Conservation (phyloP, 176 grass and related monocot genomes). For the Poa pratensis region DNA sequence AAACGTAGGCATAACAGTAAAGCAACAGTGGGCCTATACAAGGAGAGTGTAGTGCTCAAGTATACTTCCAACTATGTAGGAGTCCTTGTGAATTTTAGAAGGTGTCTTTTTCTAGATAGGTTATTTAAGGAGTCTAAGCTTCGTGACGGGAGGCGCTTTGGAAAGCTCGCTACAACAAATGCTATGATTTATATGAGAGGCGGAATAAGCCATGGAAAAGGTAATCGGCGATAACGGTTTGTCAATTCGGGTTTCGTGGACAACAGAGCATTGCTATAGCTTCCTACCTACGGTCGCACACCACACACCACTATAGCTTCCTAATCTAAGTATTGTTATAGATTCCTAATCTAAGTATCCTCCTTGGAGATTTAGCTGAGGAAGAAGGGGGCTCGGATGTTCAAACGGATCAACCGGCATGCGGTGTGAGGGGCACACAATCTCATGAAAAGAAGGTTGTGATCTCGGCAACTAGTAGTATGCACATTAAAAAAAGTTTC, state of each 20-base stretch:
- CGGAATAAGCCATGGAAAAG: background rate
- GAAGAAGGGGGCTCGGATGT: background rate
- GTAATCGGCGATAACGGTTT: background rate
- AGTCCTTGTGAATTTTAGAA: background rate
- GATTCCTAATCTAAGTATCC: background rate
- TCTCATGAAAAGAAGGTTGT: background rate
- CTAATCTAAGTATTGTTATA: background rate
- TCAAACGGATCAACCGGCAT: background rate
- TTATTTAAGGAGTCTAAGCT: background rate
- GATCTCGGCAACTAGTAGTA: background rate
- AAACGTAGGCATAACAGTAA: background rate
- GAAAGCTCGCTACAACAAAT: background rate
- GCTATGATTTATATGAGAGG: background rate
- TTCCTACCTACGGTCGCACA: background rate
- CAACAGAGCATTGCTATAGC: background rate
- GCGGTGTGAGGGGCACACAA: background rate
- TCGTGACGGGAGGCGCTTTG: background rate
- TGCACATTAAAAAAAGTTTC: background rate
- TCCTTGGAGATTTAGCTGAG: background rate
- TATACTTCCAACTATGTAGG: background rate
- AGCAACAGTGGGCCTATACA: background rate
- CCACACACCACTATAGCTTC: background rate
- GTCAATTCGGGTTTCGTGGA: conserved; percentile 7
- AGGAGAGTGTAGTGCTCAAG: background rate
- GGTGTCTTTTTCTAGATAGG: background rate